Evolutionary conservation across 2,329 filamentous ascomycete species (phyloP).

Genomic region (Aureobasidium lini): DNA sequence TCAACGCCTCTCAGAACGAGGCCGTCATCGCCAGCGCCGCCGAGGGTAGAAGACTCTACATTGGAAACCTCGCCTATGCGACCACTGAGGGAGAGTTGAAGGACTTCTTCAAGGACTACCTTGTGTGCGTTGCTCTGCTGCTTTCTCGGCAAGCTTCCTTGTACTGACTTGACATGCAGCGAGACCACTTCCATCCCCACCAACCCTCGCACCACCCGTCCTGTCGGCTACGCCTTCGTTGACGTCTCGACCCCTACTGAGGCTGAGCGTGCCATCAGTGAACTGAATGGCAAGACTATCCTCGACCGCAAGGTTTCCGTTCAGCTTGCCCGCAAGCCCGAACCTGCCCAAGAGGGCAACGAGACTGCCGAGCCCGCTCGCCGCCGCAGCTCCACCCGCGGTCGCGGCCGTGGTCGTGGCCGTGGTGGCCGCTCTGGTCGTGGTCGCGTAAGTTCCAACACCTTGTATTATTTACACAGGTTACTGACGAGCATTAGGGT

Average conservation of each 20-base stretch:
- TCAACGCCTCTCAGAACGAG: constrained; percentile 70
- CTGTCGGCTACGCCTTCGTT: constrained; percentile 98
- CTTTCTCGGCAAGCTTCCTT: background rate
- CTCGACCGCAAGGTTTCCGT: constrained; percentile 98
- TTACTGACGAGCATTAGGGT: background rate
- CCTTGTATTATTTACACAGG: background rate
- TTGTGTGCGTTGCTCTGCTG: constrained; percentile 69
- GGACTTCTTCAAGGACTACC: constrained; percentile 99
- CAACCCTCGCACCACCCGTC: constrained; percentile 97
- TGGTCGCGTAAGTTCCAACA: constrained; percentile 54
- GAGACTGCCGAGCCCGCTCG: constrained; percentile 63
- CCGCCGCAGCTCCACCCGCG: constrained; percentile 49
- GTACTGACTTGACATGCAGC: constrained; percentile 44
- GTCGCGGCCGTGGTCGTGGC: constrained; percentile 50
- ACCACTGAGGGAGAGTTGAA: constrained; percentile 99
- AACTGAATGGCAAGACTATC: constrained; percentile 96
- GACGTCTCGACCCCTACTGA: constrained; percentile 91
- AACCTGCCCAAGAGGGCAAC: constrained; percentile 71
- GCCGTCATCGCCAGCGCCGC: constrained; percentile 94
- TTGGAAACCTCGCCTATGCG: constrained; percentile 99
- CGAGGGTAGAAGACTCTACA: constrained; percentile 98
- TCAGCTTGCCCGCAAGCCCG: constrained; percentile 95
- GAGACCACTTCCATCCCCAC: constrained; percentile 98
- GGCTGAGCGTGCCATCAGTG: constrained; percentile 88
- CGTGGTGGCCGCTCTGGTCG: constrained; percentile 53